Evolutionary conservation across 2,329 filamentous ascomycete species (phyloP), one percentile per base, ranked within the genome.

Genomic region (Fusarium phyllophilum): DNA sequence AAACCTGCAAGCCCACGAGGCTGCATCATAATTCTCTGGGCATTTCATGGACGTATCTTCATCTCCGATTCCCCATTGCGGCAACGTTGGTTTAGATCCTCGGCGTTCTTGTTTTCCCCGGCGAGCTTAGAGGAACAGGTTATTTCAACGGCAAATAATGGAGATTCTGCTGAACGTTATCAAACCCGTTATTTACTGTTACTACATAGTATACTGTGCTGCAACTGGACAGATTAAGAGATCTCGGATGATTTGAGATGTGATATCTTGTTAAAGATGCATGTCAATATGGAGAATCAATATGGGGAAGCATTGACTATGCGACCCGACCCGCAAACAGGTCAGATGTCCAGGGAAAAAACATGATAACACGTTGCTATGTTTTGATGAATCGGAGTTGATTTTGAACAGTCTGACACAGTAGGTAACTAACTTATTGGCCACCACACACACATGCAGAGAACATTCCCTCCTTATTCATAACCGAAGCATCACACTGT

Each of bases 251-350:
- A 29, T 34, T 36, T 41, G 55, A 60, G 46, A 46, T 24, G 46
- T 48, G 66, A 48, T 54, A 54, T 65, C 42, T 54, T 48, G 38
- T 48, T 49, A 11, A 71, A 49, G 17, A 45, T 55, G 52, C 46
- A 60, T 58, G 44, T 51, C 56, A 65, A 72, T 52, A 69, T 55
- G 70, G 60, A 51, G 70, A 66, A 62, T 42, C n/a, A 55, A 62
- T 24, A 56, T 42, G 48, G n/a, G 29, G 48, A n/a, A 42, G 48
- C 58, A 29, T 56, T 55, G 29, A 34, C n/a, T 54, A n/a, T 33
- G 33, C n/a, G 46, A 55, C 34, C 33, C 20, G 54, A 64, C 34
- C 56, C 62, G 62, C 51, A 52, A 63, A 44, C 44, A 49, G 58
- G 65, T 65, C 59, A 73, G 44, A 73, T 67, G 56, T 38, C 48